Evolutionary conservation across 2,329 filamentous ascomycete genomes (phyloP), one percentile per base, ranked within the genome.

Genomic region (Myotisia sp.): DNA sequence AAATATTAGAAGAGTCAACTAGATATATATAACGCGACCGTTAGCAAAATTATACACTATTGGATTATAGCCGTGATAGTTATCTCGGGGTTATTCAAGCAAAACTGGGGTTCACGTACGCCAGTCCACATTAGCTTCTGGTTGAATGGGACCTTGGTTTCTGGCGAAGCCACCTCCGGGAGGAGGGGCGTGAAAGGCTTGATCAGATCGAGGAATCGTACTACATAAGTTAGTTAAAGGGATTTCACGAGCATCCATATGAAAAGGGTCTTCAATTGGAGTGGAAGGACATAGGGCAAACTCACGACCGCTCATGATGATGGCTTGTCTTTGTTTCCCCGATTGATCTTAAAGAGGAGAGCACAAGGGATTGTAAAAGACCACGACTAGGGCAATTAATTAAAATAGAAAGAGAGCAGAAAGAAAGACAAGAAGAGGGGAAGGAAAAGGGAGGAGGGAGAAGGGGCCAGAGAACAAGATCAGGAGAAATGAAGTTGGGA

Each of bases 151-250:
- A 93, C 79, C 71, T 94, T 95, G 62, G 86, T 93, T 69, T 98
- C 90, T 50, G 90, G 90, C 57, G 92, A 80, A 68, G 87, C 81
- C 65, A 98, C 90, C 79, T 98, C 90, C 58, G 90, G 90, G 62
- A 98, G 82, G 75, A 95, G 85, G 70, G 90, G 87, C 72, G 92
- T 84, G 63, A 98, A 98, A 58, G 90, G 90, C 69, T 98, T 98
- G 70, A 98, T 90, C 62, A 95, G 75, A 67, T 98, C 90, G 70
- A 98, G 87, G 62, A 98, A 98, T 63, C 90, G 86, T 67, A 98
- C 87, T 95, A 45, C 38, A 34, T 27, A 19, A 33, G 41, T 42
- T 44, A 47, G 55, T 49, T 53, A 46, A 43, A 36, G 31, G 17
- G 16, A 33, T 16, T n/a, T 4, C 5, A 17, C 6, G 10, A 34